Evolutionary conservation across 768 basidiomycete genomes (phyloP).

Genomic region (Naematelia aurantialba): DNA sequence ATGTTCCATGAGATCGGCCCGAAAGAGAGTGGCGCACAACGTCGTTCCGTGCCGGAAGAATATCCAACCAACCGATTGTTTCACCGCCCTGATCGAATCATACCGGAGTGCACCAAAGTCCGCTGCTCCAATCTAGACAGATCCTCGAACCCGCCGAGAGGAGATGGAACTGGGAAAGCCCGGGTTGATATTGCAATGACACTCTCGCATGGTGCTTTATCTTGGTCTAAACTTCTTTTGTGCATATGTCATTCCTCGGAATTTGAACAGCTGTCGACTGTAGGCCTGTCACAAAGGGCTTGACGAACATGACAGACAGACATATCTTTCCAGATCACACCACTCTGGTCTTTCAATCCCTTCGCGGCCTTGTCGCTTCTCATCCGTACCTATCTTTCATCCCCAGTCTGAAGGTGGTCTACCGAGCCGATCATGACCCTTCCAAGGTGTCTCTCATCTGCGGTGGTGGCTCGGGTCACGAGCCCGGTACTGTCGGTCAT

Average conservation of each 20-base stretch:
- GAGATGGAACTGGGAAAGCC: too few species aligned
- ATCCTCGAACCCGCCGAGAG: too few species aligned
- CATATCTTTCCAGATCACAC: slow-evolving; percentile 35
- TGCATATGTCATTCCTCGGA: not conserved
- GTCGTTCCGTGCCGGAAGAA: not conserved
- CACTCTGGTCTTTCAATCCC: slow-evolving; percentile 23
- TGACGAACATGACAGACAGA: slow-evolving; percentile 21
- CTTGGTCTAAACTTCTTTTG: not conserved
- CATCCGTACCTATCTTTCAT: slow-evolving; percentile 27
- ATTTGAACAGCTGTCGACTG: not conserved
- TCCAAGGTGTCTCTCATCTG: slow-evolving; percentile 35
- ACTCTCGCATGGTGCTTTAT: too few species aligned
- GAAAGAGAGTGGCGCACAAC: not conserved
- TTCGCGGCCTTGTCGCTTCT: slow-evolving; percentile 27
- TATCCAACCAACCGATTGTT: too few species aligned
- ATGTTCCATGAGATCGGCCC: not conserved
- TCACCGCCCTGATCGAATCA: not conserved
- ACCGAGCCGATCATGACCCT: slow-evolving; percentile 25
- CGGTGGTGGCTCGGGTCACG: slow-evolving; percentile 33
- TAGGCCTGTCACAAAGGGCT: not conserved
- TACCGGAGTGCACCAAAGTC: too few species aligned
- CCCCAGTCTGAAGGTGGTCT: slow-evolving; percentile 30
- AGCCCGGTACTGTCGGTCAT: slow-evolving; percentile 28
- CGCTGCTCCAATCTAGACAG: too few species aligned
- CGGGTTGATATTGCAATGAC: too few species aligned